Conservation (phyloP, 352 stramenopile genomes). For the Pythium brachiatum region DNA sequence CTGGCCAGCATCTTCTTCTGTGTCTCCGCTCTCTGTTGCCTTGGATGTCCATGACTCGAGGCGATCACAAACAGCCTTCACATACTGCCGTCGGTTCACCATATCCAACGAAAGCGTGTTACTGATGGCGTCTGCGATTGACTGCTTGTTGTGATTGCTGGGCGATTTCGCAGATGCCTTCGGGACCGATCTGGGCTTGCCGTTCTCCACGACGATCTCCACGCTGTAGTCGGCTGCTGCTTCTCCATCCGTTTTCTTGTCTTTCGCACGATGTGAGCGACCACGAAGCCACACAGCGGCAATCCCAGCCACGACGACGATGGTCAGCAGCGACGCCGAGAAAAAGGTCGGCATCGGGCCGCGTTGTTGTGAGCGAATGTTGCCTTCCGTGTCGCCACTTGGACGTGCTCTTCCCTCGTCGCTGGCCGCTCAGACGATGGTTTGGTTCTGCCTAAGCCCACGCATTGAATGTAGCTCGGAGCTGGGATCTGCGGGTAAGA, state of each 20-base stretch:
- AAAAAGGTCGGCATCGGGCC: slow-evolving; percentile 21
- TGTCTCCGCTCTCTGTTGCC: not conserved
- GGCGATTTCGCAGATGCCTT: not conserved
- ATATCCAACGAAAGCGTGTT: slow-evolving; percentile 15
- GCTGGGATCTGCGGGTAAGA: not conserved
- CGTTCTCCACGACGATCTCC: slow-evolving; percentile 48
- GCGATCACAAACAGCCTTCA: slow-evolving; percentile 20
- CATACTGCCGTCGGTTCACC: slow-evolving; percentile 24
- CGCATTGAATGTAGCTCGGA: not conserved
- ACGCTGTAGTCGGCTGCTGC: slow-evolving; percentile 18
- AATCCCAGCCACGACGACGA: slow-evolving; percentile 30
- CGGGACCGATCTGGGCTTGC: slow-evolving; percentile 5
- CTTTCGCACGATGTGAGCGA: slow-evolving; percentile 20
- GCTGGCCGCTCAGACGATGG: not conserved
- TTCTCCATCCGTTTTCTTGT: slow-evolving; percentile 33
- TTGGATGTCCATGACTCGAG: slow-evolving; percentile 22
- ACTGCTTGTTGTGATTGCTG: not conserved
- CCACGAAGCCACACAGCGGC: slow-evolving; percentile 28
- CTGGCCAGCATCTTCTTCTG: not conserved
- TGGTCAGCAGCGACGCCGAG: slow-evolving; percentile 27
- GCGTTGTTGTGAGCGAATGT: slow-evolving; percentile 3
- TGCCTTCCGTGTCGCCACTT: slow-evolving; percentile 1
- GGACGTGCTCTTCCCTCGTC: not conserved
- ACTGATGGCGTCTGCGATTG: slow-evolving; percentile 5
- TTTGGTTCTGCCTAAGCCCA: not conserved